Evolutionary conservation across 2,329 filamentous ascomycete species (phyloP), one percentile per base, ranked within the genome.

Genomic region (Drechslerella dactyloides): DNA sequence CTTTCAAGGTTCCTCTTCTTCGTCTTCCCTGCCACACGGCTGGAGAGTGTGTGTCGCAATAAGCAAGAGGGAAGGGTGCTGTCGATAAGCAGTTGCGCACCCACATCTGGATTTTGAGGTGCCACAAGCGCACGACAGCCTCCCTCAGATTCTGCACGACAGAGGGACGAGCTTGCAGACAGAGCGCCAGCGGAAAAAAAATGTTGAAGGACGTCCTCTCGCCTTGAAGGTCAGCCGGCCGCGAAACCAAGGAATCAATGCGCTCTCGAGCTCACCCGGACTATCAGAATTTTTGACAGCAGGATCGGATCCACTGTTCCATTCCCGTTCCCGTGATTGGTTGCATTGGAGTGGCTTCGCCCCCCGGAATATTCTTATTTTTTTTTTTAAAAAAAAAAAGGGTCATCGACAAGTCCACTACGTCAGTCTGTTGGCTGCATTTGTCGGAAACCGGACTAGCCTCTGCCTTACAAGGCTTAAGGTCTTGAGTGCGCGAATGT

Each of bases 401-500:
- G 40, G 58, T 50, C 58, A 70, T 64, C 59, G 53, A 70, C n/a
- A n/a, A n/a, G n/a, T n/a, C n/a, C n/a, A n/a, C n/a, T n/a, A n/a
- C 63, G 44, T 48, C 44, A 48, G 15, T 58, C 62, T 69, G 54
- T 64, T 54, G 57, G 66, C 66, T 59, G 66, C 58, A 54, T 59
- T 59, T 19, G n/a, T 48, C 44, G 19, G 10, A 62, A 57, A 53
- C 53, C 54, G 35, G 50, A 63, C 59, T 64, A 70, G 66, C 54
- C 54, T 40, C 30, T 59, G 66, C 66, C 66, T 70, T 70, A 70
- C 66, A 70, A 63, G 66, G 66, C 66, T 70, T 64, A 23, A 48
- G 8, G 15, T 21, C 21, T 48, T 23, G n/a, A 17, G 44, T 8
- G 27, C 27, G 61, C 53, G 37, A 63, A 50, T 44, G 52, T 42